These are phyloP conservation scores for Rubia occidens DNA, from an alignment of 305 asterid genomes.

Conservation along the genomic window DNA sequence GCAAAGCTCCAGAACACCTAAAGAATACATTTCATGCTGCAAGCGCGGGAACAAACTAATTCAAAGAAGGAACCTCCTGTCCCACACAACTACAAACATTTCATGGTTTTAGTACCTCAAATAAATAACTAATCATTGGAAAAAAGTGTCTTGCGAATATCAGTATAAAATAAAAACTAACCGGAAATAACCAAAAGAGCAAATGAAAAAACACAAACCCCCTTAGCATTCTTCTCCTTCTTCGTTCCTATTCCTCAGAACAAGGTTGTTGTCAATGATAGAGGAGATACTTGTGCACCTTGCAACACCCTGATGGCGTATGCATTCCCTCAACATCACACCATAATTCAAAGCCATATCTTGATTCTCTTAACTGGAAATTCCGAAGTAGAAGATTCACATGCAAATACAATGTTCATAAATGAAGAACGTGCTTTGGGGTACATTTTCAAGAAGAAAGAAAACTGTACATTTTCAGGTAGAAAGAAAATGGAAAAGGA, in stretches of 20 bases:
- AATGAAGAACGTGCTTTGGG: too few species aligned
- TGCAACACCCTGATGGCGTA: constrained; percentile 90
- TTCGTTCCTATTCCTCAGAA: too few species aligned
- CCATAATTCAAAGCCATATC: constrained; percentile 91
- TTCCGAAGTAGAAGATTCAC: too few species aligned
- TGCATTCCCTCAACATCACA: constrained; percentile 68
- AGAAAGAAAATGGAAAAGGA: too few species aligned
- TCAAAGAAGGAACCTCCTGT: neutral
- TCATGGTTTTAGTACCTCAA: neutral
- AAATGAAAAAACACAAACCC: too few species aligned
- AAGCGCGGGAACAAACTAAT: neutral
- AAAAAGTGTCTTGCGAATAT: neutral
- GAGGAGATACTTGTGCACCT: constrained; percentile 34
- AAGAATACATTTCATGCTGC: neutral
- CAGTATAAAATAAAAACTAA: too few species aligned
- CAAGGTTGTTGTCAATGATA: too few species aligned
- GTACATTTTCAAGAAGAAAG: too few species aligned
- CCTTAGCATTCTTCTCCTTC: too few species aligned
- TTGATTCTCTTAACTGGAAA: constrained; percentile 51
- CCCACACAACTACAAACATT: neutral
- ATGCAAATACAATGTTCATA: too few species aligned
- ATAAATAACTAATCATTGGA: neutral
- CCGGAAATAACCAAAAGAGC: too few species aligned
- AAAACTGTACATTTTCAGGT: too few species aligned
- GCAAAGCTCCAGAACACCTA: neutral